These are phyloP conservation scores for Rhizophagus prolifer DNA, from an alignment of 192 early-diverging fungal genomes.

Conservation along the genomic window DNA sequence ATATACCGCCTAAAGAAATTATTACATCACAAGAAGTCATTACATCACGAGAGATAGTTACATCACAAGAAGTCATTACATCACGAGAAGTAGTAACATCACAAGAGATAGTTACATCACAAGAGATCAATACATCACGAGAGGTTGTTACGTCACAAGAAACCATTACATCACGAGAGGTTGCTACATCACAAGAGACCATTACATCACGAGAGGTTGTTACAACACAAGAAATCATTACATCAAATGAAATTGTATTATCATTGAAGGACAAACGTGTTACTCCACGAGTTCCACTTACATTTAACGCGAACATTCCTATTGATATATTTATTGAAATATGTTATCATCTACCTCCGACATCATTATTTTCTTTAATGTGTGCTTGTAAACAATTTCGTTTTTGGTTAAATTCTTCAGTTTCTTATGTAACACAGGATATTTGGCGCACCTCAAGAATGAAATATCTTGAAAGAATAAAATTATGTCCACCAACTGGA, in stretches of 20 bases:
- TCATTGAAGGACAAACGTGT: background rate
- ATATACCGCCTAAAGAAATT: background rate
- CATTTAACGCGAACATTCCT: background rate
- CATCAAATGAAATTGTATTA: background rate
- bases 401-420: constrained; percentile 1
- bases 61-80: too few species aligned
- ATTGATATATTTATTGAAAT: constrained; percentile 16
- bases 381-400: constrained; percentile 14
- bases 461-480: background rate
- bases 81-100: too few species aligned
- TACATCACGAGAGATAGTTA: too few species aligned
- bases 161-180: too few species aligned
- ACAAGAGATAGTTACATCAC: too few species aligned
- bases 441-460: constrained; percentile 14
- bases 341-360: background rate
- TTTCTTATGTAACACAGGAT: background rate
- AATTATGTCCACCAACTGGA: background rate
- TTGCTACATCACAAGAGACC: too few species aligned
- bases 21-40: background rate
- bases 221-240: background rate
- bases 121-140: too few species aligned
- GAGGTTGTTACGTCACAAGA: too few species aligned
- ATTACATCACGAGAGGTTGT: too few species aligned
- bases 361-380: background rate
- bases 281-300: background rate